These are phyloP conservation scores for Maudiozyma serrabonitensis DNA, from an alignment of 805 yeast genomes.

Conservation along the genomic window DNA sequence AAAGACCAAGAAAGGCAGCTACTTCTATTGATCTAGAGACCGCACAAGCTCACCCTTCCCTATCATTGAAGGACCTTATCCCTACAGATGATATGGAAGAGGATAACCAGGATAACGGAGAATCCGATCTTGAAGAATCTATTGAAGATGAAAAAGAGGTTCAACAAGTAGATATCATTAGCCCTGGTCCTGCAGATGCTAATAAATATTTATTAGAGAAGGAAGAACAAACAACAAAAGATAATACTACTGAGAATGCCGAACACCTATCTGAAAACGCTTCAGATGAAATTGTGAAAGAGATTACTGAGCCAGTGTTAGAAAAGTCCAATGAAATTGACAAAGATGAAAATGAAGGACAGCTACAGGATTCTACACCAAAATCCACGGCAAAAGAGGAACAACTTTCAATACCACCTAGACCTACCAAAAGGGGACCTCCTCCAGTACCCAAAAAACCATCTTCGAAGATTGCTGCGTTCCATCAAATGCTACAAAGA, in stretches of 20 bases:
- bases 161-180: not conserved
- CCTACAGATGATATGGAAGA: not conserved
- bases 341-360: too few relatives aligned
- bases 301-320: not conserved
- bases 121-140: not conserved
- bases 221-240: not conserved
- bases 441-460: conserved; percentile 72
- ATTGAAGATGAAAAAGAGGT: not conserved
- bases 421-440: conserved; percentile 31
- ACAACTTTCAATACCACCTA: conserved; percentile 6
- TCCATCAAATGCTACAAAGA: conserved; percentile 62
- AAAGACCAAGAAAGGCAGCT: not conserved
- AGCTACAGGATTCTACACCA: not conserved
- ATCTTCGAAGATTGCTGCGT: conserved; percentile 70
- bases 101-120: not conserved
- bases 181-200: not conserved
- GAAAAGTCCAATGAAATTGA: not conserved
- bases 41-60: not conserved
- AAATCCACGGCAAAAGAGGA: not conserved
- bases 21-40: not conserved
- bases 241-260: not conserved
- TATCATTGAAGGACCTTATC: not conserved
- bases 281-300: not conserved
- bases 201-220: not conserved
- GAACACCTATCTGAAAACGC: not conserved